phyloP scores from a whole-genome alignment of 768 basidiomycete genomes.

The Hebeloma cylindrosporum region DNA sequence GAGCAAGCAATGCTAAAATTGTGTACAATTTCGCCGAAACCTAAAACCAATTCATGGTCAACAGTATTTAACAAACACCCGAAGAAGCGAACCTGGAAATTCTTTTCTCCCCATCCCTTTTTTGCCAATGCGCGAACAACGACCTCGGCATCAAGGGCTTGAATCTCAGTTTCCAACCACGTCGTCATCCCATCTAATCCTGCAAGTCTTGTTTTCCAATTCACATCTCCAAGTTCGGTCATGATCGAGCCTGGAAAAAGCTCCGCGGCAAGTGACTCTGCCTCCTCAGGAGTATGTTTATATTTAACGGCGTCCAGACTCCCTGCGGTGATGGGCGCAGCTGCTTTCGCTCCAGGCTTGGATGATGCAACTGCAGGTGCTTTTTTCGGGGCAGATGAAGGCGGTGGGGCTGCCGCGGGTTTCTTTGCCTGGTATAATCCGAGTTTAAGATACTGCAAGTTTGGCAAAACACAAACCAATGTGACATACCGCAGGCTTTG shows the following conservation, averaged over 20 bases:
- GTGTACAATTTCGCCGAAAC: constrained; percentile 90
- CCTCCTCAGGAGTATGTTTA: constrained; percentile 89
- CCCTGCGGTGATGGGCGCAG: constrained; percentile 48
- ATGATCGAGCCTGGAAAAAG: constrained; percentile 70
- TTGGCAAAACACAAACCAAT: background rate
- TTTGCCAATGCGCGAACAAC: constrained; percentile 84
- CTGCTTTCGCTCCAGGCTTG: constrained; percentile 54
- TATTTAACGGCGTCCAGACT: constrained; percentile 85
- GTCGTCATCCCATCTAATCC: constrained; percentile 81
- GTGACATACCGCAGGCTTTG: constrained; percentile 50
- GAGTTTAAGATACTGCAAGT: background rate
- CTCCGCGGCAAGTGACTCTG: constrained; percentile 74
- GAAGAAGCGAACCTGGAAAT: constrained; percentile 74
- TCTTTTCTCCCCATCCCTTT: constrained; percentile 98
- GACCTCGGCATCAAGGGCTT: constrained; percentile 81
- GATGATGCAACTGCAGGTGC: constrained; percentile 33
- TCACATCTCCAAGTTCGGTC: constrained; percentile 76
- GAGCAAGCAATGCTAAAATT: constrained; percentile 70
- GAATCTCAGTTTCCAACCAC: constrained; percentile 75
- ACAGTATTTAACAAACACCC: background rate
- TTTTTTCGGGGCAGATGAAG: constrained; percentile 46
- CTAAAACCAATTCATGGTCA: constrained; percentile 37
- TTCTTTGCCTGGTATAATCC: constrained; percentile 50
- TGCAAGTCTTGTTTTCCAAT: constrained; percentile 91
- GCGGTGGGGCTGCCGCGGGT: constrained; percentile 30